These are phyloP conservation scores for Annulohypoxylon bovei DNA, from an alignment of 495 filamentous ascomycete genomes.

Conservation along the genomic window DNA sequence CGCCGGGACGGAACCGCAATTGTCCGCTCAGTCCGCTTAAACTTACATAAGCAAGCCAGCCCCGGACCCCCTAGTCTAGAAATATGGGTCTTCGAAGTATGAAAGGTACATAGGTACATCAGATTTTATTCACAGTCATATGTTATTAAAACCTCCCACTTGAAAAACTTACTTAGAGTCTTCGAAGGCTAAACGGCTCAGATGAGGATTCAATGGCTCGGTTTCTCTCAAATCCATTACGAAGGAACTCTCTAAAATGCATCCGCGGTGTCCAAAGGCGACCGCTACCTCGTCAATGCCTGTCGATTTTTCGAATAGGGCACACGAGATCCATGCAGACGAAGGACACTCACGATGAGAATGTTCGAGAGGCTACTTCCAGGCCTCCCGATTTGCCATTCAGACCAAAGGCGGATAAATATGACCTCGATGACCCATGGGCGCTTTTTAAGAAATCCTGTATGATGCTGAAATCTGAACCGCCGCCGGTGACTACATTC, in stretches of 20 bases:
- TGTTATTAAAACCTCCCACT: background rate
- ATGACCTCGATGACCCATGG: background rate
- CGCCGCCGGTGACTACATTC: slow-evolving; percentile 43
- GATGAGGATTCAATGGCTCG: slow-evolving; percentile 27
- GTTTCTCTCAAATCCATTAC: slow-evolving; percentile 12
- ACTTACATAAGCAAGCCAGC: background rate
- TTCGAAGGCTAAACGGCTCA: background rate
- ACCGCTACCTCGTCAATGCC: slow-evolving; percentile 13
- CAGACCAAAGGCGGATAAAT: background rate
- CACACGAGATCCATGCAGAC: slow-evolving; percentile 18
- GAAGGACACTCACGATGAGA: background rate
- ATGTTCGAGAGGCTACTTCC: background rate
- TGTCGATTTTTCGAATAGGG: slow-evolving; percentile 12
- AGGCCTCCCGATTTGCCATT: background rate
- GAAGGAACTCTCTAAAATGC: slow-evolving; percentile 22
- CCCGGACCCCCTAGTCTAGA: too few relatives aligned
- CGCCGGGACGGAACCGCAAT: slow-evolving; percentile 34
- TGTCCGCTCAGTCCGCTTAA: slow-evolving; percentile 31
- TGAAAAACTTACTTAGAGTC: background rate
- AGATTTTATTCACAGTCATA: background rate
- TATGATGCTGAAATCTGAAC: slow-evolving; percentile 53
- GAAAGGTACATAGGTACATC: slow-evolving; percentile 16
- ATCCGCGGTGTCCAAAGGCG: slow-evolving; percentile 5
- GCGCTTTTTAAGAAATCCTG: slow-evolving; percentile 6
- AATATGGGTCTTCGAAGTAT: background rate